Evolutionary conservation across 192 early-diverging fungal species (phyloP).

Genomic region (Diversispora eburnea): DNA sequence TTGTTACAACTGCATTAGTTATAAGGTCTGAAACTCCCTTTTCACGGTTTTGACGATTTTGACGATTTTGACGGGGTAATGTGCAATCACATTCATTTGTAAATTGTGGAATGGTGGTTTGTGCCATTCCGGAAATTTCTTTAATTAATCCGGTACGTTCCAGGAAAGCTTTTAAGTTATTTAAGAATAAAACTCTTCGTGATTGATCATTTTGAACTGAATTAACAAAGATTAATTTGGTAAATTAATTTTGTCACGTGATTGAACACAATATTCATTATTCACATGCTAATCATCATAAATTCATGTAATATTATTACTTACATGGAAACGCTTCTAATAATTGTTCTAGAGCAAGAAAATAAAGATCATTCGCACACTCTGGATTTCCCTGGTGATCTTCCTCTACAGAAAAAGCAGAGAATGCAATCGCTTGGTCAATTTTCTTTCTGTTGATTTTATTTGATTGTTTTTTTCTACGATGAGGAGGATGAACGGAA

Average conservation of each 20-base stretch:
- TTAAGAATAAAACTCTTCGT: not conserved
- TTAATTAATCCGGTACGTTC: not conserved
- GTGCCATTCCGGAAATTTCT: not conserved
- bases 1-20: constrained; percentile 43
- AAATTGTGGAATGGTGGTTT: not conserved
- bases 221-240: not conserved
- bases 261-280: no score
- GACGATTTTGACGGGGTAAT: not conserved
- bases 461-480: constrained; percentile 18
- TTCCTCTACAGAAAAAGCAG: constrained; percentile 37
- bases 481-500: not conserved
- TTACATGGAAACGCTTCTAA: constrained; percentile 42
- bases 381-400: constrained; percentile 39
- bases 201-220: constrained; percentile 16
- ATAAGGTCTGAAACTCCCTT: constrained; percentile 28
- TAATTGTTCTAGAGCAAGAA: constrained; percentile 35
- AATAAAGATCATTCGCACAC: constrained; percentile 36
- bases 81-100: not conserved
- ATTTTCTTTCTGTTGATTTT: constrained; percentile 38
- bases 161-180: constrained; percentile 11
- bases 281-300: not conserved
- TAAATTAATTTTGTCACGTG: no score
- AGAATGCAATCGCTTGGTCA: constrained; percentile 35
- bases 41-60: not conserved
- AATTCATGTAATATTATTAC: not conserved